Evolutionary conservation across 495 filamentous ascomycete species (phyloP).

Genomic region (Penicillium ochrochloron): DNA sequence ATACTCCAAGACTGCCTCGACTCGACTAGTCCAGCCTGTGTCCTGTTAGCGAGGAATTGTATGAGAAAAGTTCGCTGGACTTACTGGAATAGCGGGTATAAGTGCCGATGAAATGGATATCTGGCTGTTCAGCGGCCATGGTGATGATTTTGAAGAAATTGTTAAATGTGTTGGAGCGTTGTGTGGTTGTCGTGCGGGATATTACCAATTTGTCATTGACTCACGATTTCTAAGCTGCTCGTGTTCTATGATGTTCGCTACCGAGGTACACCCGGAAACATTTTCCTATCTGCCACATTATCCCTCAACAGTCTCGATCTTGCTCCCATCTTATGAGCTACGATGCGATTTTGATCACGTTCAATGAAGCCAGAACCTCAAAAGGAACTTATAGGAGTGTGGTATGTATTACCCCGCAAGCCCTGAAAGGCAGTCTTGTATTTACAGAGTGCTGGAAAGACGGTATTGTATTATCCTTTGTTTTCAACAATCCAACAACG

Average conservation of each 20-base stretch:
- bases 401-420: neutral
- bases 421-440: neutral
- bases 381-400: neutral
- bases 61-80: neutral
- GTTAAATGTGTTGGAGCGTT: neutral
- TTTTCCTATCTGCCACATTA: neutral
- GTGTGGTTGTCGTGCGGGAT: conserved; percentile 1
- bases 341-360: neutral
- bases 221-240: neutral
- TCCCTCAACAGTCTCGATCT: neutral
- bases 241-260: neutral
- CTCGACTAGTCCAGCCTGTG: conserved; percentile 43
- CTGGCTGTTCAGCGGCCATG: conserved; percentile 23
- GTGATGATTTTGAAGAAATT: conserved; percentile 5
- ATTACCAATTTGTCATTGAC: neutral
- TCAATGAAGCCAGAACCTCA: neutral
- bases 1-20: conserved; percentile 43
- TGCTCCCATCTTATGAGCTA: neutral
- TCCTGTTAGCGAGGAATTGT: conserved; percentile 9
- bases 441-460: neutral
- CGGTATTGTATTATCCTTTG: neutral
- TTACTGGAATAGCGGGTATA: conserved; percentile 44
- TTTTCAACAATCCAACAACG: neutral
- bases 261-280: neutral
- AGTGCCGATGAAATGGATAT: conserved; percentile 40